Percentiles rank a stretch among this genome's conserved stretches.
Conservation (phyloP, 2,329 filamentous ascomycete species). For the Cercospora sp. region DNA sequence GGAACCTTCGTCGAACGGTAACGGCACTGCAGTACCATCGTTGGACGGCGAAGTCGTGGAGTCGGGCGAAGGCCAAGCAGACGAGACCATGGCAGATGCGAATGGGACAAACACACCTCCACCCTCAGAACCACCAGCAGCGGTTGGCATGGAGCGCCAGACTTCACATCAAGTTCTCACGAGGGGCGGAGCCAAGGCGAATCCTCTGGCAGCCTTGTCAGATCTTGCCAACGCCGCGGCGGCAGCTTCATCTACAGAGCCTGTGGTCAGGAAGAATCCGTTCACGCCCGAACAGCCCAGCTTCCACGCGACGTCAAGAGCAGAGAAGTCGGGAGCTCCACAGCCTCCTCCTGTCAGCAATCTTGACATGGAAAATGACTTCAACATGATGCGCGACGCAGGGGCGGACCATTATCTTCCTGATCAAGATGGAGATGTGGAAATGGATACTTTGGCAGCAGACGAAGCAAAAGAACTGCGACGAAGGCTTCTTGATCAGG, state of each 20-base stretch:
- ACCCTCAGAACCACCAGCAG: conserved; percentile 32
- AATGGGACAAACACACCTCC: conserved; percentile 33
- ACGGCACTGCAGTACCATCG: conserved; percentile 34
- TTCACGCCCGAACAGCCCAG: conserved; percentile 50
- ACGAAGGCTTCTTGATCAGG: conserved; percentile 39
- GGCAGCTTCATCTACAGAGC: conserved; percentile 34
- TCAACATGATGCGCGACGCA: conserved; percentile 48
- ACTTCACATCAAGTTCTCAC: conserved; percentile 59
- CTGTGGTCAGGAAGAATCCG: conserved; percentile 37
- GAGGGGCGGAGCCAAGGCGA: conserved; percentile 50
- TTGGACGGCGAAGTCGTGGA: conserved; percentile 37
- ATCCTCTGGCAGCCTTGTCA: conserved; percentile 53
- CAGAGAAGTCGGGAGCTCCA: conserved; percentile 49
- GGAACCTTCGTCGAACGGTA: conserved; percentile 29
- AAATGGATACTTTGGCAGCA: conserved; percentile 26
- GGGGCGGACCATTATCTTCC: conserved; percentile 25
- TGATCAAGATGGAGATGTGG: conserved; percentile 20
- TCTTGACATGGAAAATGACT: conserved; percentile 51
- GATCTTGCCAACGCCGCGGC: conserved; percentile 53
- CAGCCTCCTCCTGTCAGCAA: conserved; percentile 46
- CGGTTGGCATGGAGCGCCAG: conserved; percentile 60
- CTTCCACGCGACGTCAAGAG: conserved; percentile 48
- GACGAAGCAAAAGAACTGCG: conserved; percentile 33
- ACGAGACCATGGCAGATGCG: conserved; percentile 30
- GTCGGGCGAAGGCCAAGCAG: conserved; percentile 29